Percentiles rank a stretch among this genome's conserved stretches.
Conservation (phyloP, 164 flowering plant species). For the Vitis amurensis region DNA sequence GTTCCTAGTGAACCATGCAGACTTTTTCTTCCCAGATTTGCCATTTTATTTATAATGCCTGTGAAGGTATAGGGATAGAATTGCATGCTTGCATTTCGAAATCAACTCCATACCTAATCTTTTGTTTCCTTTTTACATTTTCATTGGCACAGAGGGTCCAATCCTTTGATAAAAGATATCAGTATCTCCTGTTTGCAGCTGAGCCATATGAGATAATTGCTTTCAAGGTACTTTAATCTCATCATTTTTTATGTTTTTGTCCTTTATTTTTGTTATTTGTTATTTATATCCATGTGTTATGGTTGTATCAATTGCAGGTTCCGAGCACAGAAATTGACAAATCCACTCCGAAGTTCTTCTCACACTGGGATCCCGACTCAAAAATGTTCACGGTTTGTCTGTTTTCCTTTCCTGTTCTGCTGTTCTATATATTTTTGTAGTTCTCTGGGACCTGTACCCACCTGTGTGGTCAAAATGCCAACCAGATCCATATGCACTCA, state of each 20-base stretch:
- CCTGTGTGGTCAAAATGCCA: no score
- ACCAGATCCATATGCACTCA: no score
- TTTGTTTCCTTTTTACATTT: conserved; percentile 8
- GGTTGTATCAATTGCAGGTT: conserved; percentile 50
- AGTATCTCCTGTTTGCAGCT: conserved; percentile 93
- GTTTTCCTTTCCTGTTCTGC: not conserved
- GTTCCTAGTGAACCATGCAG: not conserved
- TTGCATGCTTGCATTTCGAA: not conserved
- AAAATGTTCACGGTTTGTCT: conserved; percentile 91
- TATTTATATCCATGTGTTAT: not conserved
- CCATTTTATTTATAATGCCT: not conserved
- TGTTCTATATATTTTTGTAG: not conserved
- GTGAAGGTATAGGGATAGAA: not conserved
- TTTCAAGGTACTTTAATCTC: conserved; percentile 63
- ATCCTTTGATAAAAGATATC: conserved; percentile 78
- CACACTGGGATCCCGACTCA: conserved; percentile 98
- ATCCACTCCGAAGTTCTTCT: conserved; percentile 93
- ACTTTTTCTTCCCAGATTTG: not conserved
- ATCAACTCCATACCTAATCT: not conserved
- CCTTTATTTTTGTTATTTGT: not conserved
- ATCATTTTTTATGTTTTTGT: not conserved
- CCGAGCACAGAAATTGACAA: conserved; percentile 99
- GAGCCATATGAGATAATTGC: conserved; percentile 96
- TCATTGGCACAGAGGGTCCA: conserved; percentile 61
- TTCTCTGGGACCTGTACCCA: not conserved